Evolutionary conservation across 2,329 filamentous ascomycete species (phyloP).

Genomic region (Lachnellula suecica): DNA sequence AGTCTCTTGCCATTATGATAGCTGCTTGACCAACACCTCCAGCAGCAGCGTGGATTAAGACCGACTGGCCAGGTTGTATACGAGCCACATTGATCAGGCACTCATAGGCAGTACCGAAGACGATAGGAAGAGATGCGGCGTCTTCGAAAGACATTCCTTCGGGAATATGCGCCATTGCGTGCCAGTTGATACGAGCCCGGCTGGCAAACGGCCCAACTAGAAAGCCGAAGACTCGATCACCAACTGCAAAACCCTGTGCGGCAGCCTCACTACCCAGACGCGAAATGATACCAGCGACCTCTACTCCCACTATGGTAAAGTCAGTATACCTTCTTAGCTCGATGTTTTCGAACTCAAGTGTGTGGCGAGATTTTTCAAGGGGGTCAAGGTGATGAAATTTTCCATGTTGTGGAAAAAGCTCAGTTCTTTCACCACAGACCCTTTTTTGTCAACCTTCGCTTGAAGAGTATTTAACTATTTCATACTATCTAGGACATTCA

Average conservation of each 20-base stretch:
- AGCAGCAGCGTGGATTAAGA: slow-evolving; percentile 34
- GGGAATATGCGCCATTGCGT: slow-evolving; percentile 14
- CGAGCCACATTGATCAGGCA: slow-evolving; percentile 15
- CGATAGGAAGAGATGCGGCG: slow-evolving; percentile 16
- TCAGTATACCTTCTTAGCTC: no score
- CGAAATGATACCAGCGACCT: slow-evolving; percentile 30
- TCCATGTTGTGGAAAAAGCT: no score
- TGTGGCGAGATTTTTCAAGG: slow-evolving; percentile 23
- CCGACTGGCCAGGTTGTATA: slow-evolving; percentile 19
- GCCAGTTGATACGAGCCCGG: slow-evolving; percentile 22
- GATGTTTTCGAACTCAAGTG: no score
- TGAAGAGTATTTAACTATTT: no score
- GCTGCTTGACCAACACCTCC: slow-evolving; percentile 34
- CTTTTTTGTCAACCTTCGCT: no score
- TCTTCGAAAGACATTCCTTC: slow-evolving; percentile 12
- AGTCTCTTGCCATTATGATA: slow-evolving; percentile 29
- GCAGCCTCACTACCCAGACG: slow-evolving; percentile 25
- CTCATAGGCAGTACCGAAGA: slow-evolving; percentile 17
- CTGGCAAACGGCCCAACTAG: slow-evolving; percentile 26
- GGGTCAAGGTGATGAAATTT: slow-evolving; percentile 33
- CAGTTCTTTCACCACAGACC: no score
- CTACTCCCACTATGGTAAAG: no score
- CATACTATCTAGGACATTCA: no score
- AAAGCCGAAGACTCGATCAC: slow-evolving; percentile 30
- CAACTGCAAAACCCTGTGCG: slow-evolving; percentile 22